A percentile compares a stretch with the other conserved stretches of the same genome.
Conservation (phyloP, 208 protist genomes). For the Chromosphaera perkinsii region DNA sequence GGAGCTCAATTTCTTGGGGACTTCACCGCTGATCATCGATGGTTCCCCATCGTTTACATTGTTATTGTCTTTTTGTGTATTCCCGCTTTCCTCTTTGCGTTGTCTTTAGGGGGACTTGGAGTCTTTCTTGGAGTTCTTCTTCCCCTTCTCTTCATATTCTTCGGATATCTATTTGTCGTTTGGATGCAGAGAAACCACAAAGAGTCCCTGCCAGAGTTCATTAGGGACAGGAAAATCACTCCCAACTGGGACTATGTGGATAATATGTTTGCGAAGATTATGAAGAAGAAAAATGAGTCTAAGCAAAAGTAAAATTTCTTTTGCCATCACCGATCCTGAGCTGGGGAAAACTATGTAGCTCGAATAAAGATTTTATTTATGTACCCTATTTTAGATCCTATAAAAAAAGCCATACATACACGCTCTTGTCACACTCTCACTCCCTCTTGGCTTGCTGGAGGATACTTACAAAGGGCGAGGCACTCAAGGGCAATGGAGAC, state of each 20-base stretch:
- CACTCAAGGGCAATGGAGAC: no score
- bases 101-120: constrained; percentile 17
- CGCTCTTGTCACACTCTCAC: no score
- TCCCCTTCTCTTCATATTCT: neutral
- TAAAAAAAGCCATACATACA: no score
- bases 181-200: neutral
- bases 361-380: neutral
- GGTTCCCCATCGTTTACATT: constrained; percentile 31
- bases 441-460: no score
- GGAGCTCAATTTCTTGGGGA: constrained; percentile 13
- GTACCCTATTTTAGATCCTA: no score
- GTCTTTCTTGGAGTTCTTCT: neutral
- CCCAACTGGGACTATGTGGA: neutral
- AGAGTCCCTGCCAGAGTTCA: neutral
- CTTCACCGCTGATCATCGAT: constrained; percentile 19
- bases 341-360: neutral
- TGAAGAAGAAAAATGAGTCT: neutral
- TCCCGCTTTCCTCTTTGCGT: constrained; percentile 6
- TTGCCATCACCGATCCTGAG: neutral
- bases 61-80: constrained; percentile 15
- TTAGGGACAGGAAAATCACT: neutral
- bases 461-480: no score
- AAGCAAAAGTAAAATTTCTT: neutral
- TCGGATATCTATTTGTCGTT: neutral
- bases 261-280: neutral